Base-by-base conservation (phyloP, 495 filamentous ascomycete species). In the Cercophora sp. region DNA sequence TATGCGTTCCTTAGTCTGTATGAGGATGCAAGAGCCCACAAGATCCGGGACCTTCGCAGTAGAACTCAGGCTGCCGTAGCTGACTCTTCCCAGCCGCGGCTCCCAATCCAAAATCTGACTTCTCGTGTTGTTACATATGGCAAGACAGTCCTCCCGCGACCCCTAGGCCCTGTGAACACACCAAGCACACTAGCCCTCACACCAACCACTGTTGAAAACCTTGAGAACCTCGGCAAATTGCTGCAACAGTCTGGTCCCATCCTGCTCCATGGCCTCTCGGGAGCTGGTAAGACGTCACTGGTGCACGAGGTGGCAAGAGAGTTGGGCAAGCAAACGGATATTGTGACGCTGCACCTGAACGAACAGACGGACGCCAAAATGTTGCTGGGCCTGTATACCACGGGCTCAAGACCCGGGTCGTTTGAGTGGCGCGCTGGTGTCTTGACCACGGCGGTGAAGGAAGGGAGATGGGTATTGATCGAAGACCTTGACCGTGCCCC, bases 281-380 rank as follows among this genome's bases (percentile, higher is more conserved):
- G 94, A 32, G 86, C 88, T 16, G 94, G 94, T 22, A 99, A 99
- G 70, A 95, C 92, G 3, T 84, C 85, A 3, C 59, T 91, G 23
- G 81, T 91, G n/a, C 85, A 88, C 64, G 86, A 96, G 55, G 77
- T 92, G 54, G 91, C 94, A 18, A 77, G 76, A 55, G 80, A 81
- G 35, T 79, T 96, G 54, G 85, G 85, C 20, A 86, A 86, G 54
- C 77, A 85, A 5, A 73, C 79, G 20, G 80, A 82, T 34, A 85
- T 97, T 81, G 82, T 97, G 27, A 96, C 91, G 8, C 77, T 99
- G 27, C 90, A 97, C 63, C 76, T 99, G 24, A 96, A 96, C 60
- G 94, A 96, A 66, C 94, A 99, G 68, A 96, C 88, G 0, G 94
- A 99, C 71, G 90, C 90, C 0, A 99, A 96, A 61, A 85, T 93